Evolutionary conservation across 495 filamentous ascomycete species (phyloP).

Genomic region (Lasiosphaeria ovina): DNA sequence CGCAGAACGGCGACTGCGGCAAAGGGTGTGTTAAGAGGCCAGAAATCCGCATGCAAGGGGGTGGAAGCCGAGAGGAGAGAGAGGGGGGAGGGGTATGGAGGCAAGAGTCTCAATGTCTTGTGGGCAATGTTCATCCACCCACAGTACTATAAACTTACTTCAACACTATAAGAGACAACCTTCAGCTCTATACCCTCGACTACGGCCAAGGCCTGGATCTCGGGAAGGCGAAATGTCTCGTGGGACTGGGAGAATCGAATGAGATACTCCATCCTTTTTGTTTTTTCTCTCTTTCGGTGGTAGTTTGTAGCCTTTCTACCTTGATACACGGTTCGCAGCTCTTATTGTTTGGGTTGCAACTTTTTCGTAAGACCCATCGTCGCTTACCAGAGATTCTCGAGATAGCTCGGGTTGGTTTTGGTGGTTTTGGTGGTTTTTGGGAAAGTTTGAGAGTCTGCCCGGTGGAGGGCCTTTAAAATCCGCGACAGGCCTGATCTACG

Average conservation of each 20-base stretch:
- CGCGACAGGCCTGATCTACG: too few relatives aligned
- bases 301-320: neutral
- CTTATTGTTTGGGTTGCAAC: conserved; percentile 8
- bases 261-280: conserved; percentile 64
- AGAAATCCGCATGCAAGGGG: neutral
- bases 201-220: conserved; percentile 79
- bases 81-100: neutral
- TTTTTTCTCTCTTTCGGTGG: conserved; percentile 24
- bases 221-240: conserved; percentile 82
- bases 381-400: neutral
- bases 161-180: conserved; percentile 66
- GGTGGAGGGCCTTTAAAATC: too few relatives aligned
- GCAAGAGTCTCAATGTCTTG: neutral
- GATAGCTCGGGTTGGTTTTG: neutral
- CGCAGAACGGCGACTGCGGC: conserved; percentile 79
- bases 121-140: neutral
- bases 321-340: neutral
- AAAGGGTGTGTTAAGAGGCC: conserved; percentile 11
- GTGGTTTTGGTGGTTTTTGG: neutral
- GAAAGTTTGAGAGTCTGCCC: too few relatives aligned
- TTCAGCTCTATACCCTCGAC: conserved; percentile 66
- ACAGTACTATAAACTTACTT: conserved; percentile 49
- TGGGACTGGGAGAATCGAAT: conserved; percentile 88
- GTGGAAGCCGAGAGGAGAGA: neutral
- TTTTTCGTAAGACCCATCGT: conserved; percentile 5